Evolutionary conservation across 202 grass and related monocot genomes (phyloP).

Genomic region (Schoenoplectus triqueter): DNA sequence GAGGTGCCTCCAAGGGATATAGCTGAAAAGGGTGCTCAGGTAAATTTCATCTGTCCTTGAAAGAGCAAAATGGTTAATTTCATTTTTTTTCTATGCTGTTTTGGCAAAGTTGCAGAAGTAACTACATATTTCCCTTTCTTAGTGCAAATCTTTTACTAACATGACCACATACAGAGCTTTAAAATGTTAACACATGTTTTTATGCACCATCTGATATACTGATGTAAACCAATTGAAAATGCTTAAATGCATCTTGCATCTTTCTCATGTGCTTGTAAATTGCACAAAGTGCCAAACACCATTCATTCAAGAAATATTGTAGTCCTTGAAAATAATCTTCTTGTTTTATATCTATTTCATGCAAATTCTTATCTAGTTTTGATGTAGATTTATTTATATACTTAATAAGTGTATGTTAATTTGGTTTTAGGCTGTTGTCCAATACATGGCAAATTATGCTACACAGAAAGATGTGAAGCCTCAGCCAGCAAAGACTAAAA

Average conservation of each 20-base stretch:
- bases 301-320: neutral
- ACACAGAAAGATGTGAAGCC: constrained; percentile 59
- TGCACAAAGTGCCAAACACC: neutral
- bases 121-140: neutral
- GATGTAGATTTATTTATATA: neutral
- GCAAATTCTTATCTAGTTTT: neutral
- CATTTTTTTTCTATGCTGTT: neutral
- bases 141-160: neutral
- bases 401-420: constrained; percentile 7
- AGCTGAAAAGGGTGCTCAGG: constrained; percentile 88
- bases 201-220: neutral
- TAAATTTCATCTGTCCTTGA: constrained; percentile 35
- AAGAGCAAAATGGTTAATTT: neutral
- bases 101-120: neutral
- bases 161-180: neutral
- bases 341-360: constrained; percentile 21
- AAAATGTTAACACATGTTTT: neutral
- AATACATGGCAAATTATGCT: constrained; percentile 79
- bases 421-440: constrained; percentile 63
- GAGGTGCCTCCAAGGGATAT: constrained; percentile 87
- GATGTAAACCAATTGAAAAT: neutral
- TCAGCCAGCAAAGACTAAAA: constrained; percentile 66
- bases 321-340: constrained; percentile 27
- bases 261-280: neutral
- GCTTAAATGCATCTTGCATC: constrained; percentile 9